phyloP scores from a whole-genome alignment of 805 yeast species.

The Ogataea naganishii region DNA sequence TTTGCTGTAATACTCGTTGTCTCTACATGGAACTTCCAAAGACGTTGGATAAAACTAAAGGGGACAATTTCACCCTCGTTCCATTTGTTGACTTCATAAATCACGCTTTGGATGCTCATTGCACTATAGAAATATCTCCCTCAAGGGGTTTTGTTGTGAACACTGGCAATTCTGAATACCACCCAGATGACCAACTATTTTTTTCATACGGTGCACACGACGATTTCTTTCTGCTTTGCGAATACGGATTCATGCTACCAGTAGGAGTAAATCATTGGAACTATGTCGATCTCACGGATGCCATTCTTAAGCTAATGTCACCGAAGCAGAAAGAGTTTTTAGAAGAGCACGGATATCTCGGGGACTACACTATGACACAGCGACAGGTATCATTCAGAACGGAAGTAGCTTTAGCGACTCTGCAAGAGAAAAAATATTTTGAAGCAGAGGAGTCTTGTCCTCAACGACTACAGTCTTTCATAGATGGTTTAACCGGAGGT shows the following conservation, averaged over 20 bases:
- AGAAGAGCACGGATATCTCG: constrained; percentile 47
- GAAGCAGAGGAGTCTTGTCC: constrained; percentile 15
- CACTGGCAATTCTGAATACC: constrained; percentile 23
- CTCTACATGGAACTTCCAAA: constrained; percentile 61
- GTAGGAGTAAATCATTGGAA: constrained; percentile 51
- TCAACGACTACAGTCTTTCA: constrained; percentile 25
- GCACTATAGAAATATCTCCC: constrained; percentile 36
- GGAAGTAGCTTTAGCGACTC: constrained; percentile 61
- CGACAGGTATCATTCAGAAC: constrained; percentile 61
- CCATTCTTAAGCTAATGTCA: constrained; percentile 27
- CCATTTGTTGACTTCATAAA: constrained; percentile 87
- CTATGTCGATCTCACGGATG: constrained; percentile 50
- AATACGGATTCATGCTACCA: constrained; percentile 70
- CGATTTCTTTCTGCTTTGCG: constrained; percentile 72
- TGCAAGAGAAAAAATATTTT: constrained; percentile 25
- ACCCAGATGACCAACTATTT: constrained; percentile 45
- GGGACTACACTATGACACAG: constrained; percentile 59
- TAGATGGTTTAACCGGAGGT: constrained; percentile 44
- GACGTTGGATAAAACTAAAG: constrained; percentile 28
- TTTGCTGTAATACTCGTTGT: constrained; percentile 87
- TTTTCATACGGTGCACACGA: constrained; percentile 86
- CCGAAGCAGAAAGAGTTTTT: constrained; percentile 36
- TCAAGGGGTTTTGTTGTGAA: constrained; percentile 44
- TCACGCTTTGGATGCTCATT: constrained; percentile 49
- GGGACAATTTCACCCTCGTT: constrained; percentile 79